These are phyloP conservation scores for Nannizziopsis arthrosporioides DNA, from an alignment of 2,329 filamentous ascomycete genomes.

Conservation along the genomic window DNA sequence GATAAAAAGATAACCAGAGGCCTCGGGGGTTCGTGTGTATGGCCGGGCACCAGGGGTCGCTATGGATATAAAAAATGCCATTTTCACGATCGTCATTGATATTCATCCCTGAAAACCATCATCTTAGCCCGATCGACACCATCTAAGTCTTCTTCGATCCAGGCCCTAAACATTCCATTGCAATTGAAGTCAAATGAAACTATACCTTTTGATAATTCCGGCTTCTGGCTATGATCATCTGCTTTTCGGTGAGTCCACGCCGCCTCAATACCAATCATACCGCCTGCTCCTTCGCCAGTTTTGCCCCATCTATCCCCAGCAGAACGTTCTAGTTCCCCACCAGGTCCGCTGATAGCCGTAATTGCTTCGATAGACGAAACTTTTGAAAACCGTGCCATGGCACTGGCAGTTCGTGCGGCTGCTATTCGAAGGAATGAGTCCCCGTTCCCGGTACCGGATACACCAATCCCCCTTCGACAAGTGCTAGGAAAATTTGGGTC, in stretches of 20 bases:
- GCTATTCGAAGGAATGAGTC: slow-evolving; percentile 69
- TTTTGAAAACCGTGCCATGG: slow-evolving; percentile 55
- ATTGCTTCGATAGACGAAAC: slow-evolving; percentile 47
- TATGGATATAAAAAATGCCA: no score
- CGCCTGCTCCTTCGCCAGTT: slow-evolving; percentile 70
- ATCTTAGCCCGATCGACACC: slow-evolving; percentile 28
- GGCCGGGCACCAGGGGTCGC: no score
- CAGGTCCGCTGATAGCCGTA: slow-evolving; percentile 53
- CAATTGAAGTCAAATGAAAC: slow-evolving; percentile 74
- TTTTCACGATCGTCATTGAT: slow-evolving; percentile 16
- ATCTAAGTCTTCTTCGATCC: slow-evolving; percentile 37
- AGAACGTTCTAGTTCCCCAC: slow-evolving; percentile 61
- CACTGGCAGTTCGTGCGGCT: slow-evolving; percentile 59
- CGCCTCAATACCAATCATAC: slow-evolving; percentile 60
- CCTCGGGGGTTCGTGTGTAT: not conserved
- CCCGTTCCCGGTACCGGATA: slow-evolving; percentile 77
- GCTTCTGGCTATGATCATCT: slow-evolving; percentile 19
- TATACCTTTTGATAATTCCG: slow-evolving; percentile 26
- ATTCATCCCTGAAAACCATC: slow-evolving; percentile 36
- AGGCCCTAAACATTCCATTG: slow-evolving; percentile 77
- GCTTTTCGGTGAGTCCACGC: slow-evolving; percentile 44
- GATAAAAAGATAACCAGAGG: not conserved
- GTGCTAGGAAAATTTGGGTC: not conserved
- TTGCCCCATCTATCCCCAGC: slow-evolving; percentile 61
- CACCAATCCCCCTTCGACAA: slow-evolving; percentile 39